phyloP scores from a whole-genome alignment of 2,329 filamentous ascomycete genomes.

The Ophiognomonia clavigignenti-juglandacearum region DNA sequence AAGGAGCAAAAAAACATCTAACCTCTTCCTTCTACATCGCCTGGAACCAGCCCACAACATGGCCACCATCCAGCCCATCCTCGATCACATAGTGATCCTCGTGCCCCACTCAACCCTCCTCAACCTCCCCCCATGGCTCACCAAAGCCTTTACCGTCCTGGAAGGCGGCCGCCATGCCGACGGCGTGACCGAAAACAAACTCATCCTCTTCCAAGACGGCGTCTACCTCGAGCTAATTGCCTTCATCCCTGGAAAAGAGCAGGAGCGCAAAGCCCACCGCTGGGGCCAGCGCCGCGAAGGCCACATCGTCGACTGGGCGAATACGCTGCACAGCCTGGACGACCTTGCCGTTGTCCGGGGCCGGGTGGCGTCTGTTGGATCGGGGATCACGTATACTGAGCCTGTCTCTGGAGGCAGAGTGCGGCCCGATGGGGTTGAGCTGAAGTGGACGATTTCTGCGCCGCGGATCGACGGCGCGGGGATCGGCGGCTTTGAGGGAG shows the following conservation, averaged over 20 bases:
- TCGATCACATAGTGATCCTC: slow-evolving; percentile 64
- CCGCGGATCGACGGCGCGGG: background rate
- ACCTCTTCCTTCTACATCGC: background rate
- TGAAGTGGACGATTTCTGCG: slow-evolving; percentile 47
- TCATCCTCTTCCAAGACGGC: slow-evolving; percentile 59
- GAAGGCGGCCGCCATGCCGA: slow-evolving; percentile 59
- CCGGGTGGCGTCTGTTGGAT: slow-evolving; percentile 26
- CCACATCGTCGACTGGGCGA: slow-evolving; percentile 55
- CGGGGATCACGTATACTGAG: slow-evolving; percentile 39
- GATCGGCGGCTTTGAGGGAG: slow-evolving; percentile 29
- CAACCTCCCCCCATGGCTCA: slow-evolving; percentile 44
- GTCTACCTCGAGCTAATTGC: slow-evolving; percentile 64
- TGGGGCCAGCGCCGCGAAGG: slow-evolving; percentile 52
- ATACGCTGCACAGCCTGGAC: slow-evolving; percentile 36
- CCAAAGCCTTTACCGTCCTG: slow-evolving; percentile 50
- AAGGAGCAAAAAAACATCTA: background rate
- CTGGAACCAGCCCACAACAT: background rate
- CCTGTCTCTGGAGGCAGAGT: slow-evolving; percentile 49
- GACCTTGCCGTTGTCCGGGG: slow-evolving; percentile 34
- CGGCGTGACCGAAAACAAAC: slow-evolving; percentile 54
- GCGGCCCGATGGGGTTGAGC: slow-evolving; percentile 47
- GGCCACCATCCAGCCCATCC: slow-evolving; percentile 20
- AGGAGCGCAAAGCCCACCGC: slow-evolving; percentile 43
- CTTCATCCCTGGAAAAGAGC: slow-evolving; percentile 44
- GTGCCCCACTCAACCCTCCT: slow-evolving; percentile 46